phyloP scores from a whole-genome alignment of 257 asterid genomes.

The Nicotiana knightiana region DNA sequence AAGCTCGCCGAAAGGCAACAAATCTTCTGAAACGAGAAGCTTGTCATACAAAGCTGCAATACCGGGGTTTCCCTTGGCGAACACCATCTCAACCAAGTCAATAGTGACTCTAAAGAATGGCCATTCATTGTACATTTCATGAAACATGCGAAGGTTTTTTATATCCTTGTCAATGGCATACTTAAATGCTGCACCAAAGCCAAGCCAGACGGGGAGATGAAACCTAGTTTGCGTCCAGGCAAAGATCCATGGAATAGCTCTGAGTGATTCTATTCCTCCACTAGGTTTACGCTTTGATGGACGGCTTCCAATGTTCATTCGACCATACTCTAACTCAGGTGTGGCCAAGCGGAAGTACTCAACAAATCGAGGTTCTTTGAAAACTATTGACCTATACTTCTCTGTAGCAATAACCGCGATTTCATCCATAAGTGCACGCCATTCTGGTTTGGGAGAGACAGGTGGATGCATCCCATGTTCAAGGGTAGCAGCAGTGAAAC shows the following conservation, averaged over 20 bases:
- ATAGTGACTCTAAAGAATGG: slow-evolving; percentile 53
- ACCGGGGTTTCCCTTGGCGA: slow-evolving; percentile 53
- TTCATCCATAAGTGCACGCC: slow-evolving; percentile 53
- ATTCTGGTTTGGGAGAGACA: slow-evolving; percentile 43
- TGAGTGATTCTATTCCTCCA: slow-evolving; percentile 52
- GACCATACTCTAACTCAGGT: slow-evolving; percentile 50
- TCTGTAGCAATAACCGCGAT: slow-evolving; percentile 34
- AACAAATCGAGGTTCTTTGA: slow-evolving; percentile 51
- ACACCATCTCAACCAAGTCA: slow-evolving; percentile 52
- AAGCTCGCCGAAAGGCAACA: slow-evolving; percentile 36
- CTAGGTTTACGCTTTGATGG: slow-evolving; percentile 51
- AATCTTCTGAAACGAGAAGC: slow-evolving; percentile 45
- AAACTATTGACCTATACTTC: slow-evolving; percentile 42
- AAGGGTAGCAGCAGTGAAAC: slow-evolving; percentile 48
- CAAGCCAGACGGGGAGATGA: slow-evolving; percentile 61
- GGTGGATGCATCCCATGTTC: slow-evolving; percentile 53
- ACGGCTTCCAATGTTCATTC: slow-evolving; percentile 56
- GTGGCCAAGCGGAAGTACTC: slow-evolving; percentile 58
- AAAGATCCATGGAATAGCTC: slow-evolving; percentile 61
- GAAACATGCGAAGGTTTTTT: slow-evolving; percentile 37
- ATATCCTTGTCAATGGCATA: slow-evolving; percentile 38
- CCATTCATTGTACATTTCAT: slow-evolving; percentile 48
- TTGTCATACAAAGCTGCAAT: slow-evolving; percentile 43
- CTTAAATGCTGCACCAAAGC: slow-evolving; percentile 49
- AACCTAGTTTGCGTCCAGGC: slow-evolving; percentile 61